Evolutionary conservation across 1,284 basidiomycete genomes (phyloP), one percentile per base, ranked within the genome.

Genomic region (Moesziomyces parantarcticus): DNA sequence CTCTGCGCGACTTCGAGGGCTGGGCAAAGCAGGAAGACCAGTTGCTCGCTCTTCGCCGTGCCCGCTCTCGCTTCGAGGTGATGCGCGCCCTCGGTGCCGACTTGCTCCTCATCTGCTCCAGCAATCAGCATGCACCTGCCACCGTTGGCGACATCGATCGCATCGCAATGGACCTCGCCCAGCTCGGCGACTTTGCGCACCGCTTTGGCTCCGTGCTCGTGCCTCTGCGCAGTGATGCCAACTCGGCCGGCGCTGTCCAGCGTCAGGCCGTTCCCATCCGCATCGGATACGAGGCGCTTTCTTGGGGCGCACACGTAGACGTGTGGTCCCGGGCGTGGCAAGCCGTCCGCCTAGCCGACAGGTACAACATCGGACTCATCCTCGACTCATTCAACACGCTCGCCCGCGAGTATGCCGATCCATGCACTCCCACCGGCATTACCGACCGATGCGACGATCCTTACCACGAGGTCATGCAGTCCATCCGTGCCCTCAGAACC

Each of bases 301-400:
- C 73, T 23, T 81, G 74, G 77, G 80, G 80, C 9, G 72, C 75
- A 25, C 64, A 77, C 22, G 67, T 76, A 13, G 73, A 74, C 42
- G 55, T 77, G 4, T 85, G 85, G 84, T 62, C 73, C 21, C 68
- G 80, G 23, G 84, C 83, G 1, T 85, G 78, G 76, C 66, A 80
- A 13, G 78, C 80, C 9, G 79, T 85, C 7, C 61, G 75, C 26
- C 26, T 45, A 7, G 79, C 77, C 13, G 63, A 84, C 60, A 59
- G 77, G 4, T 54, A 66, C 21, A 84, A 85, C 45, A 67, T 85
- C 22, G 85, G 85, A 5, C 62, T 85, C 42, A 83, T 82, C 51
- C 70, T 85, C 58, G 85, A 85, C 74, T 80, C 81, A 11, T 85
- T 85, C 82, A 85, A 85, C 67, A 84, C 82, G 3, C 67, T 85